Evolutionary conservation across 176 grass and related monocot species (phyloP), one percentile per base, ranked within the genome.

Genomic region (Triticum aestivum): DNA sequence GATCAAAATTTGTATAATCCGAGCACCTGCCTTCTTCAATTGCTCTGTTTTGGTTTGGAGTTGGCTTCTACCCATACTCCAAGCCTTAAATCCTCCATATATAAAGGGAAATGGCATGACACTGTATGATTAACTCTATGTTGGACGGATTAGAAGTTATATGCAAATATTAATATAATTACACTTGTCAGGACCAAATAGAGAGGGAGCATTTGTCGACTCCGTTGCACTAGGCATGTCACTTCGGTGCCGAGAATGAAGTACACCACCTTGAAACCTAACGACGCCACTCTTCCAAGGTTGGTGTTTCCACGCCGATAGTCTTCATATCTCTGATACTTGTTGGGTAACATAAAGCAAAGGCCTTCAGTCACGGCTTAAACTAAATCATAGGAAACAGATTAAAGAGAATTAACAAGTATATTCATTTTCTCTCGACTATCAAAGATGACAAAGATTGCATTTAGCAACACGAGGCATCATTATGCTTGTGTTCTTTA

Each of bases 251-350:
- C 24, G 13, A 29, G 23, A 75, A 75, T 73, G 20, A 72, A 72
- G 37, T 72, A n/a, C n/a, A 45, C 11, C 70, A 26, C 12, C 72
- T 26, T 2, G 21, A 7, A 87, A 18, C 68, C 62, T 35, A 89
- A 61, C n/a, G 79, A 56, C 86, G 79, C 95, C 95, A 95, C 83
- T 93, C 95, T 69, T 90, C 74, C 77, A 98, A 79, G 42, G 93
- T 92, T 71, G 91, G 91, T 39, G 93, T 89, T 15, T 90, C 89
- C 32, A 93, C 91, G 81, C 93, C 93, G 56, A 98, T 80, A 69
- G 87, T 95, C 86, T 98, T 87, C 89, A 98, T 98, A 44, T 98
- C 95, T 87, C 77, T 86, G 33, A 95, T 95, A 69, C 93, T 95
- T 72, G 88, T 93, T 98, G 89, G 27, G 75, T 79, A 41, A 82